A percentile compares a stretch with the other conserved stretches of the same genome.
These are phyloP conservation scores for Berberis thunbergii DNA, from an alignment of 164 flowering plant genomes.

Conservation along the genomic window DNA sequence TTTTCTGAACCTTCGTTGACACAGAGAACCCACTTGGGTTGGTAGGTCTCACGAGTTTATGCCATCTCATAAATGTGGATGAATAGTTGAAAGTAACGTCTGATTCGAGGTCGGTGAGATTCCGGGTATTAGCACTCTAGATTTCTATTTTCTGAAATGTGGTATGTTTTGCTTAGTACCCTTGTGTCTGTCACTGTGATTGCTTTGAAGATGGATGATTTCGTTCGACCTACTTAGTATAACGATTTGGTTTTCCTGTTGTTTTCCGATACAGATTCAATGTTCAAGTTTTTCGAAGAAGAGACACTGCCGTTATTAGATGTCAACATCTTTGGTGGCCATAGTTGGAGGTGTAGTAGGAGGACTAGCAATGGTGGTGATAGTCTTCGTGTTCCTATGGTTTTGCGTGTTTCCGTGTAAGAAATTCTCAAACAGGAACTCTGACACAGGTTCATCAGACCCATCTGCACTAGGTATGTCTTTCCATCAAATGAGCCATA, in stretches of 20 bases:
- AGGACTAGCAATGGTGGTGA: constrained; percentile 23
- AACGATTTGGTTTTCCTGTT: neutral
- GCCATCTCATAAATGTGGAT: too few species aligned
- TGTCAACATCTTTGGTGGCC: constrained; percentile 34
- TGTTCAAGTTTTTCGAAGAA: constrained; percentile 23
- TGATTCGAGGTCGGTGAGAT: constrained; percentile 3
- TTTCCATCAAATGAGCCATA: neutral
- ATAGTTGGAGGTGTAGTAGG: constrained; percentile 44
- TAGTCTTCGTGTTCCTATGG: constrained; percentile 30
- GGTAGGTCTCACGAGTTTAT: neutral
- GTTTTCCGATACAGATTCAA: constrained; percentile 22
- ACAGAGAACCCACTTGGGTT: constrained; percentile 9
- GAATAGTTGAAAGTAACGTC: neutral
- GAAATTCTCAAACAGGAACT: constrained; percentile 32
- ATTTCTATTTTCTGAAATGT: neutral
- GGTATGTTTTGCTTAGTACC: neutral
- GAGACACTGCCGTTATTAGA: constrained; percentile 12
- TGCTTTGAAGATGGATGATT: constrained; percentile 1
- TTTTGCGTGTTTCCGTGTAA: constrained; percentile 25
- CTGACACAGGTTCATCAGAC: constrained; percentile 70
- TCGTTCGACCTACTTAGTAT: neutral
- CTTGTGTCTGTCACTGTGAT: neutral
- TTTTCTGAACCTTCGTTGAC: constrained; percentile 16
- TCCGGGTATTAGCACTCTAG: constrained; percentile 10
- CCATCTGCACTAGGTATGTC: constrained; percentile 57